Evolutionary conservation across 2,329 filamentous ascomycete genomes (phyloP), one percentile per base, ranked within the genome.

Genomic region (Fusarium hostae): DNA sequence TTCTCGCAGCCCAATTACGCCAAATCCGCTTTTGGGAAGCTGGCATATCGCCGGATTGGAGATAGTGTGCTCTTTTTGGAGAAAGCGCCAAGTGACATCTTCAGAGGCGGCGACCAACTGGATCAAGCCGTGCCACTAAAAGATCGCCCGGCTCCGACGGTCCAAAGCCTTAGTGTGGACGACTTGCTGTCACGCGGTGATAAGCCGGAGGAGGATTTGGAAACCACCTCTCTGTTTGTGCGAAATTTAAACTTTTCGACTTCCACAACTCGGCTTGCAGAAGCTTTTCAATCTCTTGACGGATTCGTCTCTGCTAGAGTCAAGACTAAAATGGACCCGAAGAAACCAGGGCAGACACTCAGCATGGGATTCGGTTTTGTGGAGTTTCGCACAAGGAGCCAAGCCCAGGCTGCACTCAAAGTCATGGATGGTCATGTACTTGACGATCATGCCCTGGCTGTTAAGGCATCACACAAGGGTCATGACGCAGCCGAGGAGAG

Each of bases 291-390:
- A 70, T 87, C 93, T 59, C 85, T 98, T 59, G 92, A 94, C 75
- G 96, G 96, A 58, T 98, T 98, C 82, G 86, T 96, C 71, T 94
- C 93, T 63, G 95, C 94, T 32, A 89, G 90, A 72, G 94, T 99
- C 73, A 98, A 98, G 84, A 98, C 94, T 28, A 97, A 97, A 83
- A 89, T 90, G 41, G 94, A 99, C 79, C 89, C 94, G n/a, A 98
- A 97, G 85, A 93, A 92, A 78, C 91, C 93, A 22, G 94, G 93
- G 12, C 92, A 97, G 81, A 88, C 92, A 7, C 89, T 99, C 59
- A 98, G 95, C 79, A 98, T 98, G 95, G 96, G 96, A 40, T 99
- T 97, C 79, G 96, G 95, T 47, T 99, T 99, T 81, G 89, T 94
- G 66, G 94, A 97, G 77, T 99, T 98, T 82, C 88, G 87, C 65